Evolutionary conservation across 1,139 yeast species (phyloP).

Genomic region (Casaregolazyma suthepensis): DNA sequence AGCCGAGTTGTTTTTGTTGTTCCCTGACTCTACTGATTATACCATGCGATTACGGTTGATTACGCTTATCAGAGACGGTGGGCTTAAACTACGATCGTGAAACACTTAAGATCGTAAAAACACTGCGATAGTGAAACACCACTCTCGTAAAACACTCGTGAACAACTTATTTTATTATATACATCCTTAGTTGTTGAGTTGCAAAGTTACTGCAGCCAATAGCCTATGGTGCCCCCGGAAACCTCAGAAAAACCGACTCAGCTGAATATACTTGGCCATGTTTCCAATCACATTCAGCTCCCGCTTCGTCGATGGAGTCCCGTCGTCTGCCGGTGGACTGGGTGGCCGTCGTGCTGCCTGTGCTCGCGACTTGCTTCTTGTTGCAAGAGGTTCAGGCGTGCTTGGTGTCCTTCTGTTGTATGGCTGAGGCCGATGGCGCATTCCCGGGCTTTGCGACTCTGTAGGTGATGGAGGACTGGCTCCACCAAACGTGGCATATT

Average conservation of each 20-base stretch:
- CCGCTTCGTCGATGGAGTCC: not conserved
- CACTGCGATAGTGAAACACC: too few relatives aligned
- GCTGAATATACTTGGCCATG: slow-evolving; percentile 19
- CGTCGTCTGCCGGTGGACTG: slow-evolving; percentile 5
- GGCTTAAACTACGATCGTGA: not conserved
- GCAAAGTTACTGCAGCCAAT: not conserved
- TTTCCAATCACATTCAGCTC: slow-evolving; percentile 15
- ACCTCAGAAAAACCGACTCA: slow-evolving; percentile 19
- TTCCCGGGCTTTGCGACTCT: not conserved
- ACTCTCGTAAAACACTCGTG: too few relatives aligned
- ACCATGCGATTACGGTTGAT: slow-evolving; percentile 2
- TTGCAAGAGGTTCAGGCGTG: slow-evolving; percentile 10
- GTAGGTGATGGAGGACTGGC: slow-evolving; percentile 1
- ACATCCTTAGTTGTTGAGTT: not conserved
- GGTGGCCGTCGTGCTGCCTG: slow-evolving; percentile 5
- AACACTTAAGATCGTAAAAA: not conserved
- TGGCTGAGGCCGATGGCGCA: not conserved
- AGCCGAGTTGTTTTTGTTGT: not conserved
- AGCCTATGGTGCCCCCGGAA: not conserved
- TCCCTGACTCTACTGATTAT: slow-evolving; percentile 6
- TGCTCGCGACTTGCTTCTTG: slow-evolving; percentile 10
- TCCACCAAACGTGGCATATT: not conserved
- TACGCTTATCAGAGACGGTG: not conserved
- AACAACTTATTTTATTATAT: not conserved
- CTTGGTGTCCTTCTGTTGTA: slow-evolving; percentile 9